phyloP scores from a whole-genome alignment of 2,329 filamentous ascomycete genomes.

The Aureobasidium sp. region DNA sequence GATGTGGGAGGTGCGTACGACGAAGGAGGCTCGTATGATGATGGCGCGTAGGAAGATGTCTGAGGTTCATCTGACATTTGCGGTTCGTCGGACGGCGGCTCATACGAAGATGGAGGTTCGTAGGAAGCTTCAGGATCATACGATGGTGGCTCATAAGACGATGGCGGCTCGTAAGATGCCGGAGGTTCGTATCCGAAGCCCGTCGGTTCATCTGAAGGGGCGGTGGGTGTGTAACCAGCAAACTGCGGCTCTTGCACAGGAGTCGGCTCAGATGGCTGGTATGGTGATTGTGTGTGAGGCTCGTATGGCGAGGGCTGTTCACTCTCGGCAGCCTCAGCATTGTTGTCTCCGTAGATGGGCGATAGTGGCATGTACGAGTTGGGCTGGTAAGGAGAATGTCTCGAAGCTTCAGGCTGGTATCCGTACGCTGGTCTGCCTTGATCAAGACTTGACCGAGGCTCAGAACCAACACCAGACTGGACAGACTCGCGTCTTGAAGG shows the following conservation, averaged over 20 bases:
- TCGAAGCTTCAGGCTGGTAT: constrained; percentile 15
- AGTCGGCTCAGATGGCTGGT: constrained; percentile 3
- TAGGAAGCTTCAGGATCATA: neutral
- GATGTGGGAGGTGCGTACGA: constrained; percentile 21
- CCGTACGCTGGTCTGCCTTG: constrained; percentile 11
- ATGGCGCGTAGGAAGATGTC: constrained; percentile 19
- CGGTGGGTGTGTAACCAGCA: neutral
- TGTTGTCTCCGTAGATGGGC: constrained; percentile 2
- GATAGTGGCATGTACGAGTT: neutral
- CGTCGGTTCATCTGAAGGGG: neutral
- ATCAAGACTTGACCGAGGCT: constrained; percentile 13
- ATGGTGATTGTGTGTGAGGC: neutral
- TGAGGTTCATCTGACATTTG: constrained; percentile 8
- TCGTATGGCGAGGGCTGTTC: neutral
- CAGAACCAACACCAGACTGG: constrained; percentile 16
- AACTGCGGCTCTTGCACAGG: neutral
- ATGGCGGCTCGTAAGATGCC: neutral
- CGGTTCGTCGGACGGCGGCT: constrained; percentile 2
- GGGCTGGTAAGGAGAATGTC: constrained; percentile 6
- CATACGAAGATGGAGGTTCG: constrained; percentile 12
- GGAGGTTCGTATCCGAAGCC: constrained; percentile 7
- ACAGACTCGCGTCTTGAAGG: constrained; percentile 26
- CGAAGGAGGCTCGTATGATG: constrained; percentile 23
- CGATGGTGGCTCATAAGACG: constrained; percentile 9
- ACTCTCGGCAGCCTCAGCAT: neutral